Conservation (phyloP, 1,284 basidiomycete genomes). For the Tetrapyrgos nigripes region DNA sequence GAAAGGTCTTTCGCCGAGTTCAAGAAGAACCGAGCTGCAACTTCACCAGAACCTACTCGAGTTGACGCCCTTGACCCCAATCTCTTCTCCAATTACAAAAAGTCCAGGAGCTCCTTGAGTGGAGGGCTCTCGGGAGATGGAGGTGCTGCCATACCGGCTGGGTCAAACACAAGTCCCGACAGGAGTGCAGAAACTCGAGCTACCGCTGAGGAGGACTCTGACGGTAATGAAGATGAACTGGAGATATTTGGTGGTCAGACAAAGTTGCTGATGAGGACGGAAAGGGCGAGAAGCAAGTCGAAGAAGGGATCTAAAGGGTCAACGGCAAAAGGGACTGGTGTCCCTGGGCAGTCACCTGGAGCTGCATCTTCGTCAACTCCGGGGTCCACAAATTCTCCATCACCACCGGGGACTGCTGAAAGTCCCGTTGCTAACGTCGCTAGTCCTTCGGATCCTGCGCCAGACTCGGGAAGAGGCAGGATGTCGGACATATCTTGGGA, state of each 20-base stretch:
- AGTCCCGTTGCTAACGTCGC: background rate
- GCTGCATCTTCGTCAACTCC: background rate
- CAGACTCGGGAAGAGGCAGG: background rate
- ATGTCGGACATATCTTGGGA: too few species aligned
- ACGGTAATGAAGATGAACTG: conserved; percentile 50
- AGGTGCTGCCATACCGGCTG: too few species aligned
- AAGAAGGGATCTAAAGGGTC: conserved; percentile 10
- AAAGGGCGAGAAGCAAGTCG: conserved; percentile 25
- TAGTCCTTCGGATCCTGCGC: background rate
- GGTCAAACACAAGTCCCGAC: conserved; percentile 4
- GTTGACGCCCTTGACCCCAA: conserved; percentile 16
- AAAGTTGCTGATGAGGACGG: conserved; percentile 33
- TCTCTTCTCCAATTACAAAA: conserved; percentile 8
- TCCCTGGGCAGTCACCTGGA: background rate
- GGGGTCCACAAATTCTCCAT: background rate
- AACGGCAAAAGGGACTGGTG: conserved; percentile 6
- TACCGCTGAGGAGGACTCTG: conserved; percentile 15
- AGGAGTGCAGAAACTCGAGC: background rate
- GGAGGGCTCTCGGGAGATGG: too few species aligned
- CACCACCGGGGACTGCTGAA: background rate
- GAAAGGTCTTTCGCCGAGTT: conserved; percentile 38
- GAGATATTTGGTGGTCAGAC: conserved; percentile 62
- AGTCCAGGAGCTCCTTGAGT: too few species aligned
- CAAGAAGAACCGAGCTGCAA: background rate
- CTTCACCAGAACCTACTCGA: background rate